Conservation (phyloP, 2,329 filamentous ascomycete species). For the Pseudogymnoascus sp. region DNA sequence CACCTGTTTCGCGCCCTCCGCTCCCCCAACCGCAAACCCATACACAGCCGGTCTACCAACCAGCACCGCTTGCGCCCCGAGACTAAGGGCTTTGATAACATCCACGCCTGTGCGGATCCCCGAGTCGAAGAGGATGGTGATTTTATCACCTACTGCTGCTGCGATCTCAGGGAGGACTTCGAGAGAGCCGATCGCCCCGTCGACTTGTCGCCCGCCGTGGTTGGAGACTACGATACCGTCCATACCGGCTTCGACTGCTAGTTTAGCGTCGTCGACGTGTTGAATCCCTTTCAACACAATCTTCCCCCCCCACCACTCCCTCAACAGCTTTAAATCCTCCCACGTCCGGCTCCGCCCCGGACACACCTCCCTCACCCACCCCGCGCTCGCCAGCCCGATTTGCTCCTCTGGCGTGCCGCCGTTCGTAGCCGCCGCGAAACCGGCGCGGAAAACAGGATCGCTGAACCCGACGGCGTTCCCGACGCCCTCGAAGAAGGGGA, state of each 20-base stretch:
- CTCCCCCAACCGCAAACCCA: conserved; percentile 45
- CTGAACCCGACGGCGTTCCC: conserved; percentile 55
- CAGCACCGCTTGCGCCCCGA: conserved; percentile 48
- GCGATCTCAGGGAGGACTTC: conserved; percentile 52
- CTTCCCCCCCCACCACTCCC: conserved; percentile 52
- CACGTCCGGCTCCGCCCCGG: conserved; percentile 46
- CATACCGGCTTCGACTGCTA: conserved; percentile 36
- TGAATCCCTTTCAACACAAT: conserved; percentile 55
- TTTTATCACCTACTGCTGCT: conserved; percentile 48
- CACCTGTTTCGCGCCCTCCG: conserved; percentile 44
- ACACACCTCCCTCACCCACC: conserved; percentile 46
- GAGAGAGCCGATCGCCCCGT: conserved; percentile 44
- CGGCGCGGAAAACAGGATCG: conserved; percentile 55
- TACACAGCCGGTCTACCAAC: conserved; percentile 51
- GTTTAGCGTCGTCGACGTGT: conserved; percentile 38
- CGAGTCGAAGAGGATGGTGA: conserved; percentile 54
- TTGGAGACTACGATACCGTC: conserved; percentile 49
- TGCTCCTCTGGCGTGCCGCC: conserved; percentile 37
- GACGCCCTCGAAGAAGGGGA: conserved; percentile 49
- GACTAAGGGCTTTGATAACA: conserved; percentile 46
- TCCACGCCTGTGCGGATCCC: conserved; percentile 47
- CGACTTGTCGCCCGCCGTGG: conserved; percentile 48
- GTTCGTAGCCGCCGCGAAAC: conserved; percentile 42
- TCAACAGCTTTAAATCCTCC: conserved; percentile 51
- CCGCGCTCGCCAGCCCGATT: conserved; percentile 38